Evolutionary conservation across 2,329 filamentous ascomycete species (phyloP), one percentile per base, ranked within the genome.

Genomic region (Pseudopithomyces chartarum): DNA sequence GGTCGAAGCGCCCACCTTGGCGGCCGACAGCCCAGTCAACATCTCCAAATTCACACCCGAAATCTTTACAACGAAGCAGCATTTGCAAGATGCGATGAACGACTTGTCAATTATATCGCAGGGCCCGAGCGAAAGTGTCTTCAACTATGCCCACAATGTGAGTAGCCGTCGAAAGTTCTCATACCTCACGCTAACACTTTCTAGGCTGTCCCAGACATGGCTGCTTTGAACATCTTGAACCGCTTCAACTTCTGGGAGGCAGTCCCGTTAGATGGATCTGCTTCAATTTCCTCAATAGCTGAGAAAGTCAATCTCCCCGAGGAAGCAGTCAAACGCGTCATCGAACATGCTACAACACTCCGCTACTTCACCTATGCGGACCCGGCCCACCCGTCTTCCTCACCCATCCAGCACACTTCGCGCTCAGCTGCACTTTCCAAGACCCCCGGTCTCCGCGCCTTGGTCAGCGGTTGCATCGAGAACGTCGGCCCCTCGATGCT

Each of bases 241-340:
- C 73, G 81, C 59, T 84, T 84, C 64, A 71, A 84, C 61, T 83
- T 84, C 62, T 84, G 81, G 80, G 71, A 75, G 11, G 78, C 80
- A 5, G 81, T 85, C 6, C 81, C 82, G 2, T 51, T 83, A 1
- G 71, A 79, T 22, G 80, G 80, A 15, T 72, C 76, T 3, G 79
- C 81, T 6, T 78, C 80, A 0, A 65, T 66, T 19, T 51, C 64
- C n/a, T 61, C 73, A 1, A 64, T 76, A 42, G 67, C 74, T 13
- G 55, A 58, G n/a, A 49, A 63, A 22, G 64, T 62, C 6, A 59
- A 60, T 12, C 63, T 73, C 1, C 65, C 69, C 11, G 56, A 71
- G n/a, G 66, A 67, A 23, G 65, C 68, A 1, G 59, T 75, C 1
- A 56, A 58, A 7, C 72, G 74, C 32, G 56, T 77, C 11, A 54